Evolutionary conservation across 192 early-diverging fungal genomes (phyloP).

Genomic region (Linnemannia schmuckeri): DNA sequence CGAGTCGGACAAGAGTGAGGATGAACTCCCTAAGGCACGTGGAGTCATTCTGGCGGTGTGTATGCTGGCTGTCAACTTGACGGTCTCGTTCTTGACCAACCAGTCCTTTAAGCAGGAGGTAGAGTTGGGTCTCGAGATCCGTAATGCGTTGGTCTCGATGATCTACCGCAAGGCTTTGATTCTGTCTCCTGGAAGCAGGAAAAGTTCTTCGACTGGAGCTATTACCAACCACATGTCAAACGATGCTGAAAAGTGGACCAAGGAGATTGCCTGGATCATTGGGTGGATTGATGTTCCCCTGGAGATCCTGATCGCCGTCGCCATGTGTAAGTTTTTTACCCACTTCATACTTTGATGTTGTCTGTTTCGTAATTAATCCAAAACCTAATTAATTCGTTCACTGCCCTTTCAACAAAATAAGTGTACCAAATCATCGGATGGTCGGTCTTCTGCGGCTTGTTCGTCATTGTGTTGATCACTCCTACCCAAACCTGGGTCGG

Average conservation of each 20-base stretch:
- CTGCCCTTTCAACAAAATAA: background rate
- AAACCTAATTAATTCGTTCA: background rate
- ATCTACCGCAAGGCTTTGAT: conserved; percentile 86
- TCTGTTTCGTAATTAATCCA: no score
- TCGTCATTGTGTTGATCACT: conserved; percentile 9
- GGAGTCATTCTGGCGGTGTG: conserved; percentile 22
- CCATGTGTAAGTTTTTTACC: conserved; percentile 28
- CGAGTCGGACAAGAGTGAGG: conserved; percentile 11
- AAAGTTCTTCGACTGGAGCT: conserved; percentile 12
- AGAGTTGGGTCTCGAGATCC: conserved; percentile 73
- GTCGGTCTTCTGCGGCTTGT: conserved; percentile 29
- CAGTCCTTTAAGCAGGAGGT: conserved; percentile 40
- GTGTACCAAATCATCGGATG: conserved; percentile 34
- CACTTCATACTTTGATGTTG: background rate
- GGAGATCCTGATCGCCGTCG: conserved; percentile 11
- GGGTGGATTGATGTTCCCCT: conserved; percentile 21
- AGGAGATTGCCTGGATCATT: background rate
- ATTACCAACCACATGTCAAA: conserved; percentile 48
- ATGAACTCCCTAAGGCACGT: background rate
- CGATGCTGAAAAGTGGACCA: conserved; percentile 41
- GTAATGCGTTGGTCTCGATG: conserved; percentile 77
- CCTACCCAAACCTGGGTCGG: conserved; percentile 31
- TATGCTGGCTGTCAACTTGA: conserved; percentile 19
- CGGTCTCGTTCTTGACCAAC: background rate
- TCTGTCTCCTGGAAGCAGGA: conserved; percentile 68